These are phyloP conservation scores for Leccinum broughii DNA, from an alignment of 768 basidiomycete genomes.

Conservation along the genomic window DNA sequence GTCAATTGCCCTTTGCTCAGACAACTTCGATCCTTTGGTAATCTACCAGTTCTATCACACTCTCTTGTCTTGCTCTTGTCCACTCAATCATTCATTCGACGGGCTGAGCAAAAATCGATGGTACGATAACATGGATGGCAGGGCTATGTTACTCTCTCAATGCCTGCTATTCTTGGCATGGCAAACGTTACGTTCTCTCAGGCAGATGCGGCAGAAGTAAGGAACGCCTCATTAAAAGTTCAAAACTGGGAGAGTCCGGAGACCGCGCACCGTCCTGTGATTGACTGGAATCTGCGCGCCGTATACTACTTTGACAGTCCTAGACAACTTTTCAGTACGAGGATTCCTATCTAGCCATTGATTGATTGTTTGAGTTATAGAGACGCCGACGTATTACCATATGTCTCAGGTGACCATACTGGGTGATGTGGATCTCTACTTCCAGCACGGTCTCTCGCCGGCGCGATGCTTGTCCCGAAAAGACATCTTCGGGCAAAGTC, in stretches of 20 bases:
- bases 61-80: not conserved
- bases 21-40: not conserved
- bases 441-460: not conserved
- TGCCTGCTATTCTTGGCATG: not conserved
- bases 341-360: not conserved
- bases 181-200: not conserved
- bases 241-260: no score
- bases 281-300: no score
- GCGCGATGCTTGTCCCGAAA: conserved; percentile 20
- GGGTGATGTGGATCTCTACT: not conserved
- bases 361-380: not conserved
- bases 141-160: no score
- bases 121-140: not conserved
- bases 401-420: no score
- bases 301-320: not conserved
- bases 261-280: no score
- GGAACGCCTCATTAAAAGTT: no score
- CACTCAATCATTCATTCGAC: not conserved
- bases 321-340: not conserved
- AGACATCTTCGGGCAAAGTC: conserved; percentile 22
- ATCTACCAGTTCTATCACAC: not conserved
- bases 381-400: not conserved
- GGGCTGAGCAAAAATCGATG: not conserved
- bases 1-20: not conserved
- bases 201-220: no score